phyloP scores from a whole-genome alignment of 106 monocot genomes.

The Platanthera zijinensis region DNA sequence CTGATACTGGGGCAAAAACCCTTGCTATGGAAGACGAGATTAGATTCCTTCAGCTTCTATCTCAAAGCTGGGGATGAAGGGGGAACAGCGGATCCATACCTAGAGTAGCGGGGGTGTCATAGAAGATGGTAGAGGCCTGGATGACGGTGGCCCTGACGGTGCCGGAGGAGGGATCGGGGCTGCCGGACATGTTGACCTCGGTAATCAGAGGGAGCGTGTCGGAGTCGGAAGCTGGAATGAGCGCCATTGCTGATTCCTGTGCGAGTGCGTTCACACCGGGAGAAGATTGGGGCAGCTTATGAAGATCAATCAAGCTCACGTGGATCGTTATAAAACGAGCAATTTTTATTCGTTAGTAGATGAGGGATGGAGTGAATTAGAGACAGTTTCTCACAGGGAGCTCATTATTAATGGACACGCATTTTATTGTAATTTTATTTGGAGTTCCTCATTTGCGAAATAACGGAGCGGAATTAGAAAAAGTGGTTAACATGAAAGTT shows the following conservation, averaged over 20 bases:
- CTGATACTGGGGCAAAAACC: background rate
- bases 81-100: conserved; percentile 20
- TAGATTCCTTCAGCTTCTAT: background rate
- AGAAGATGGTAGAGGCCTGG: conserved; percentile 91
- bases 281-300: no score
- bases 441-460: no score
- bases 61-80: background rate
- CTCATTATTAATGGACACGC: no score
- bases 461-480: no score
- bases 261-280: no score
- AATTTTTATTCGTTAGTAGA: no score
- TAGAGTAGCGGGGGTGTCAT: conserved; percentile 83
- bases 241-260: conserved; percentile 25
- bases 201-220: background rate
- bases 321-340: no score
- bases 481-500: no score
- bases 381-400: no score
- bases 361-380: no score
- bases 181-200: conserved; percentile 64
- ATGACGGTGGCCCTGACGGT: conserved; percentile 76
- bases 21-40: background rate
- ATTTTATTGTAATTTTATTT: no score
- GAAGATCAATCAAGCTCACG: no score
- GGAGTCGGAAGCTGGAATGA: conserved; percentile 15
- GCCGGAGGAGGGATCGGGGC: conserved; percentile 39